These are phyloP conservation scores for Corymbia calophylla DNA, from an alignment of 441 rosid species.

Conservation along the genomic window DNA sequence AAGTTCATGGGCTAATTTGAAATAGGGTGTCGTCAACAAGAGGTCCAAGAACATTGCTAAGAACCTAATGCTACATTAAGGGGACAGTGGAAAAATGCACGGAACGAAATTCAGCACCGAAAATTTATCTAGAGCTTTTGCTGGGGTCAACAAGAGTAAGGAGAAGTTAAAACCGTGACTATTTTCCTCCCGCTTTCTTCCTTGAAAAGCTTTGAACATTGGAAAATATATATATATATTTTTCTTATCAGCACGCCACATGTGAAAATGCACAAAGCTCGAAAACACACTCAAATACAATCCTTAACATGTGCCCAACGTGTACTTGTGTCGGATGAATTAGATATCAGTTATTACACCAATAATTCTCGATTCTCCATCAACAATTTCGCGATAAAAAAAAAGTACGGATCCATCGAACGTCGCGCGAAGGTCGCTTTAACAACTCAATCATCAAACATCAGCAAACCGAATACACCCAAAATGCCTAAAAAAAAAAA, in stretches of 20 bases:
- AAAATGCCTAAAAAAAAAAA: not conserved
- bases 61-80: not conserved
- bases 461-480: not conserved
- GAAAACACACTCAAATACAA: not conserved
- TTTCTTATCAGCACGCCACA: not conserved
- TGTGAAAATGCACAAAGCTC: not conserved
- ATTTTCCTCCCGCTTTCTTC: not conserved
- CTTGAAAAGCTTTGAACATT: not conserved
- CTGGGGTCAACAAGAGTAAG: rapidly evolving
- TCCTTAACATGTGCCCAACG: not conserved
- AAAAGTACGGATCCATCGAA: not conserved
- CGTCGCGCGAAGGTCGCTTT: not conserved
- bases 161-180: not conserved
- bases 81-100: not conserved
- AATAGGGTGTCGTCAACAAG: not conserved
- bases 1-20: not conserved
- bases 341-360: not conserved
- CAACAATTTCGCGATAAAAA: not conserved
- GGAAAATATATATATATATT: not conserved
- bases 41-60: not conserved
- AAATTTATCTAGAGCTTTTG: not conserved
- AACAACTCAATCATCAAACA: not conserved
- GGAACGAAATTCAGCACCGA: rapidly evolving
- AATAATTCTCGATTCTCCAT: not conserved
- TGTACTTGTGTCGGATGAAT: not conserved